These are phyloP conservation scores for Aspergillus sp. DNA, from an alignment of 2,329 filamentous ascomycete species.

Conservation along the genomic window DNA sequence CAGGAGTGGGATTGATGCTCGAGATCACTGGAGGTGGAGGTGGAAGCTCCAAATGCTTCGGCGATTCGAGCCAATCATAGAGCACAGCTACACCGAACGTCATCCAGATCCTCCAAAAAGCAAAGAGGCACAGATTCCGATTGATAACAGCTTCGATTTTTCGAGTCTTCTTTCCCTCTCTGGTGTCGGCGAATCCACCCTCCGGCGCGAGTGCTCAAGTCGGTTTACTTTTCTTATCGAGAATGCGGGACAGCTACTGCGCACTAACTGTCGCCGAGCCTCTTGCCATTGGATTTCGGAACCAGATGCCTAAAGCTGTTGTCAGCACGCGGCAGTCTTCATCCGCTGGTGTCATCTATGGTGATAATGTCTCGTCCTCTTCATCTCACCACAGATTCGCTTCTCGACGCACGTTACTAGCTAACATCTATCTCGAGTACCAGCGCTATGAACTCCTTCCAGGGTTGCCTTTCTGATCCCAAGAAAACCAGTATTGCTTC, in stretches of 20 bases:
- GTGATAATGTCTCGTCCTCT: background rate
- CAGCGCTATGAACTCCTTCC: too few relatives aligned
- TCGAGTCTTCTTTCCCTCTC: constrained; percentile 16
- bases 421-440: background rate
- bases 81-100: constrained; percentile 4
- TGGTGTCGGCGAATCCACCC: constrained; percentile 6
- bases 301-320: background rate
- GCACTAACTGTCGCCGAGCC: background rate
- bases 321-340: too few relatives aligned
- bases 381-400: background rate
- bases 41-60: constrained; percentile 13
- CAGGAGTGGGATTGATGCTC: constrained; percentile 1
- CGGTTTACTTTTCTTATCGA: background rate
- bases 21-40: constrained; percentile 2
- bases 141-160: constrained; percentile 14
- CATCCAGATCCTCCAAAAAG: constrained; percentile 8
- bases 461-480: too few relatives aligned
- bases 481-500: too few relatives aligned
- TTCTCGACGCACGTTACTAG: background rate
- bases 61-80: constrained; percentile 19
- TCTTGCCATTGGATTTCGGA: background rate
- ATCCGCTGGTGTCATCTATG: background rate
- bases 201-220: background rate
- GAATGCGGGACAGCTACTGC: background rate
- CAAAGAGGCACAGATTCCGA: constrained; percentile 1